Evolutionary conservation across 352 stramenopile species (phyloP).

Genomic region (Phytophthora boehmeriae): DNA sequence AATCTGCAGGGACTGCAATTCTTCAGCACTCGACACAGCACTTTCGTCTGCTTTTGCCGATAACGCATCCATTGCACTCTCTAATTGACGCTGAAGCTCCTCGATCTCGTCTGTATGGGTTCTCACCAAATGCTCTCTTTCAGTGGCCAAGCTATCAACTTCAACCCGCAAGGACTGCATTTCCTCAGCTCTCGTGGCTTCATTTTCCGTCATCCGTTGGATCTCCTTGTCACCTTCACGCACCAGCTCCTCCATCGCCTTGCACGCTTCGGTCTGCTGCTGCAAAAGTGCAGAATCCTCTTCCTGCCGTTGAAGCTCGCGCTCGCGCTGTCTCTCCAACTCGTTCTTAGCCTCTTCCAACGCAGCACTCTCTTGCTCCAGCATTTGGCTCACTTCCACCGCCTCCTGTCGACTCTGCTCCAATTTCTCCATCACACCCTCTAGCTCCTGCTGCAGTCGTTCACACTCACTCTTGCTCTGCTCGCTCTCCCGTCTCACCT

Average conservation of each 20-base stretch:
- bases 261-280: constrained; percentile 44
- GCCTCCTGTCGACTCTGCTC: constrained; percentile 32
- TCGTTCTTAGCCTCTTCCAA: constrained; percentile 43
- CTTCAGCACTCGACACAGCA: too few relatives aligned
- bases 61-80: too few relatives aligned
- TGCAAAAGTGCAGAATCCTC: constrained; percentile 48
- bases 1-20: too few relatives aligned
- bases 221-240: constrained; percentile 52
- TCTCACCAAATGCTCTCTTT: constrained; percentile 28
- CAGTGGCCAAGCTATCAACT: constrained; percentile 24
- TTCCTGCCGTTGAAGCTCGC: constrained; percentile 33
- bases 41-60: too few relatives aligned
- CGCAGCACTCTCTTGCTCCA: constrained; percentile 42
- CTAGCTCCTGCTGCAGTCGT: constrained; percentile 24
- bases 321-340: constrained; percentile 37
- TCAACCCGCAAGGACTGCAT: constrained; percentile 34
- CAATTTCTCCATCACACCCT: constrained; percentile 23
- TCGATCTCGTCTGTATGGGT: constrained; percentile 25
- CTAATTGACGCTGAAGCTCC: too few relatives aligned
- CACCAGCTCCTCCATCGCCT: constrained; percentile 51
- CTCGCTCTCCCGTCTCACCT: constrained; percentile 11
- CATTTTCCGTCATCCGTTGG: constrained; percentile 37
- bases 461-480: constrained; percentile 24
- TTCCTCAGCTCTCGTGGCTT: constrained; percentile 34
- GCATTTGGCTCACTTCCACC: constrained; percentile 30